Percentiles rank a stretch among this genome's conserved stretches.
phyloP scores from a whole-genome alignment of 805 yeast species.

The Grigorovia jiainica region DNA sequence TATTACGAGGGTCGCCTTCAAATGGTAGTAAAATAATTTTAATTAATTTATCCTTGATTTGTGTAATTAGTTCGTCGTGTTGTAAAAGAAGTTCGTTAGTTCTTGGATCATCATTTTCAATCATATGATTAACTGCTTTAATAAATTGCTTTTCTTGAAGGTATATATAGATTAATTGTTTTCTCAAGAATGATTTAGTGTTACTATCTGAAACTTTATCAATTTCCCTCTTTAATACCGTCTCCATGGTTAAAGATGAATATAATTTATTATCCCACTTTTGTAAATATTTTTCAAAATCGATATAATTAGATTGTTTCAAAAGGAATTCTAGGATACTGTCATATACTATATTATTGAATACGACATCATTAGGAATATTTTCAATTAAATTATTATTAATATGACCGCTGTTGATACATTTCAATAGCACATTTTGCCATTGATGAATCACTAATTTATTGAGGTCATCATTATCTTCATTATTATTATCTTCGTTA shows the following conservation, averaged over 20 bases:
- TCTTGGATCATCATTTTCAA: constrained; percentile 43
- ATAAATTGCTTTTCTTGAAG: constrained; percentile 47
- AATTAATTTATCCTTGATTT: constrained; percentile 42
- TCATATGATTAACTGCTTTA: constrained; percentile 56
- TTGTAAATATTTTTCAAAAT: constrained; percentile 36
- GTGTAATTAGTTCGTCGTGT: constrained; percentile 48
- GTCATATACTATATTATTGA: constrained; percentile 37
- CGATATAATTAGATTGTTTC: constrained; percentile 22
- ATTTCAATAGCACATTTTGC: constrained; percentile 53
- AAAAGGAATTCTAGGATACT: constrained; percentile 40
- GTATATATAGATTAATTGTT: constrained; percentile 43
- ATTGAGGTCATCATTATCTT: constrained; percentile 15
- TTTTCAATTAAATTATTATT: constrained; percentile 35
- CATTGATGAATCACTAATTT: constrained; percentile 38
- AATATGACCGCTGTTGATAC: constrained; percentile 39
- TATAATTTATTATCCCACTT: constrained; percentile 53
- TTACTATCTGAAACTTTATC: constrained; percentile 25
- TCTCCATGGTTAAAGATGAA: constrained; percentile 36
- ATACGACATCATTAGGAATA: constrained; percentile 43
- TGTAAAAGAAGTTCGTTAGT: constrained; percentile 50
- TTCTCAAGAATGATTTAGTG: constrained; percentile 27
- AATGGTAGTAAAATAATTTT: constrained; percentile 38
- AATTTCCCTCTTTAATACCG: constrained; percentile 34
- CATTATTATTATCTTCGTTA: constrained; percentile 9
- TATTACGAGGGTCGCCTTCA: constrained; percentile 24